phyloP scores from a whole-genome alignment of 768 basidiomycete genomes.

The Xerocomellus chrysenteron region DNA sequence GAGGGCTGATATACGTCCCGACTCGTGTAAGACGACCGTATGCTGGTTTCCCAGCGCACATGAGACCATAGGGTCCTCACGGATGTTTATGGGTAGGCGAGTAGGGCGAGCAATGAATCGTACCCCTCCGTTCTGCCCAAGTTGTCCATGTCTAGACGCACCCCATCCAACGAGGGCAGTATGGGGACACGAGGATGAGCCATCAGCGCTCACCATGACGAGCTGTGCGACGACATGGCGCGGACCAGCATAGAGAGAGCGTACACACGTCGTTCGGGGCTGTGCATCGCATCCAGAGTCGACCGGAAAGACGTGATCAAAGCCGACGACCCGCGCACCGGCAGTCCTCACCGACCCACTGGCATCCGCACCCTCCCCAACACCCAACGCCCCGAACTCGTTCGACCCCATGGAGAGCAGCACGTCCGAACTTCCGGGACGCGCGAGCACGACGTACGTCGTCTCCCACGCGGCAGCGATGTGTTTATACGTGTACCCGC shows the following conservation, averaged over 20 bases:
- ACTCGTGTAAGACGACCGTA: conserved; percentile 41
- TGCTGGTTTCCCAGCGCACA: conserved; percentile 55
- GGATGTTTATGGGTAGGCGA: conserved; percentile 34
- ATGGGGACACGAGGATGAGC: conserved; percentile 11
- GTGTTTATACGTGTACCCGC: conserved; percentile 44
- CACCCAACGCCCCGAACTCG: conserved; percentile 81
- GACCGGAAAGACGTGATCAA: conserved; percentile 34
- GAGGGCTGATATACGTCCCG: conserved; percentile 49
- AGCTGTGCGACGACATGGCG: conserved; percentile 66
- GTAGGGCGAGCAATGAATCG: conserved; percentile 22
- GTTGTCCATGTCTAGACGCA: conserved; percentile 78
- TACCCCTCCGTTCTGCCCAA: conserved; percentile 44
- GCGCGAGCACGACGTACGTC: conserved; percentile 64
- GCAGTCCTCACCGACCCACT: too few species aligned
- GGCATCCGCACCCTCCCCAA: conserved; percentile 34
- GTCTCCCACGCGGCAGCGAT: conserved; percentile 84
- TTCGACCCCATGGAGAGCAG: conserved; percentile 81
- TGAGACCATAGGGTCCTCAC: conserved; percentile 33
- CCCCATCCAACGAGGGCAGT: conserved; percentile 76
- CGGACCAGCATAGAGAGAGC: conserved; percentile 60
- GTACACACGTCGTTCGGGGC: conserved; percentile 34
- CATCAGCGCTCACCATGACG: conserved; percentile 22
- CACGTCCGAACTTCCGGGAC: conserved; percentile 42
- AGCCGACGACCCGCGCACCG: background rate
- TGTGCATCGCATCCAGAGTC: conserved; percentile 23